phyloP scores from a whole-genome alignment of 768 basidiomycete genomes.

The Leucosporidium creatinivorum region DNA sequence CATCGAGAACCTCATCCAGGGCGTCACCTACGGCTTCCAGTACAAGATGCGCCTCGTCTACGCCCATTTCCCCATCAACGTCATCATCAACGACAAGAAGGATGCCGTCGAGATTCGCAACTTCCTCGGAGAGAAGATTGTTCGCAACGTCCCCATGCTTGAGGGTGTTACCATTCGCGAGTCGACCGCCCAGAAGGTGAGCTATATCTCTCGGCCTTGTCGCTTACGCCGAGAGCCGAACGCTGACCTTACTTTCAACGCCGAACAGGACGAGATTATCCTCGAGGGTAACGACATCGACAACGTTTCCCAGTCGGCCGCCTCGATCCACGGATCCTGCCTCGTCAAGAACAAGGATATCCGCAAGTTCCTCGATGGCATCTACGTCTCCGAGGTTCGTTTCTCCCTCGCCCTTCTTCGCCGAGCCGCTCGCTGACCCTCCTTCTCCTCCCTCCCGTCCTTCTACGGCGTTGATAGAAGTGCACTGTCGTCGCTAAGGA shows the following conservation, averaged over 20 bases:
- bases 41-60: slow-evolving; percentile 99
- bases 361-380: slow-evolving; percentile 33
- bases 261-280: slow-evolving; percentile 45
- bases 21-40: slow-evolving; percentile 96
- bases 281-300: slow-evolving; percentile 93
- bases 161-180: slow-evolving; percentile 74
- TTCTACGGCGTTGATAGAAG: too few relatives aligned
- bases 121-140: slow-evolving; percentile 72
- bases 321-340: slow-evolving; percentile 93
- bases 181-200: slow-evolving; percentile 88
- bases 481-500: slow-evolving; percentile 49
- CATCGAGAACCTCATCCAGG: slow-evolving; percentile 95
- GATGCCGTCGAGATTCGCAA: slow-evolving; percentile 78
- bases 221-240: slow-evolving; percentile 32
- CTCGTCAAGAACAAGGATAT: slow-evolving; percentile 89
- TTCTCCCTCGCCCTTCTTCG: too few relatives aligned
- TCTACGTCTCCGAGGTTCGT: slow-evolving; percentile 59
- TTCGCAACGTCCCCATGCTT: slow-evolving; percentile 87
- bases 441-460: too few relatives aligned
- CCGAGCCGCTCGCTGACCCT: too few relatives aligned
- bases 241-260: slow-evolving; percentile 23
- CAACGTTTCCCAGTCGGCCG: slow-evolving; percentile 97
- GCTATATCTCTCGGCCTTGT: slow-evolving; percentile 26
- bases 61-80: slow-evolving; percentile 99
- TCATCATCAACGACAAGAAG: slow-evolving; percentile 62